Evolutionary conservation across 495 filamentous ascomycete genomes (phyloP).

Genomic region (Talaromyces liani): DNA sequence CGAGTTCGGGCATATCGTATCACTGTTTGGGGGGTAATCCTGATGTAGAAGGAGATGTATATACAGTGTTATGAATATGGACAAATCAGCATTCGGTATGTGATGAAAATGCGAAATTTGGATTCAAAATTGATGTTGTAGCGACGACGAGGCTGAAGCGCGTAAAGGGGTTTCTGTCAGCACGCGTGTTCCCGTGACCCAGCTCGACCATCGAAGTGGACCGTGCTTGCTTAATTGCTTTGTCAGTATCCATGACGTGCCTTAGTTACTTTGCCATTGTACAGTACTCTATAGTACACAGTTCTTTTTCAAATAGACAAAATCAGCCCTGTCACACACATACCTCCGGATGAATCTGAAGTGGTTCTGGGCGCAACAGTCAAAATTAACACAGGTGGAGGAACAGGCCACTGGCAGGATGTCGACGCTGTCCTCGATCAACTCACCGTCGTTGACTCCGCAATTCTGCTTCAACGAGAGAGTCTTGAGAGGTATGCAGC

Average conservation of each 20-base stretch:
- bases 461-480: slow-evolving; percentile 91
- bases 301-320: neutral
- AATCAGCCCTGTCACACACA: neutral
- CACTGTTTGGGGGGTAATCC: neutral
- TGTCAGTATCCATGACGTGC: neutral
- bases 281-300: neutral
- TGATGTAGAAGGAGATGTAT: neutral
- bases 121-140: neutral
- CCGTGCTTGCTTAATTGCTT: neutral
- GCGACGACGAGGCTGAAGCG: slow-evolving; percentile 11
- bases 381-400: slow-evolving; percentile 16
- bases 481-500: slow-evolving; percentile 63
- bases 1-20: slow-evolving; percentile 66
- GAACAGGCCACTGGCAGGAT: slow-evolving; percentile 35
- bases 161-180: neutral
- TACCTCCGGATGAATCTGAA: slow-evolving; percentile 26
- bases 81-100: neutral
- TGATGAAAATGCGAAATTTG: neutral
- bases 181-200: slow-evolving; percentile 19
- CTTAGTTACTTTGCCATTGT: neutral
- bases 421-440: slow-evolving; percentile 47
- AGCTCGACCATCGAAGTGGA: neutral
- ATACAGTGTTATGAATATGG: neutral
- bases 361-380: slow-evolving; percentile 32
- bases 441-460: slow-evolving; percentile 62